Conservation (phyloP, 2,329 filamentous ascomycete species). For the Plectosphaerella sp. region DNA sequence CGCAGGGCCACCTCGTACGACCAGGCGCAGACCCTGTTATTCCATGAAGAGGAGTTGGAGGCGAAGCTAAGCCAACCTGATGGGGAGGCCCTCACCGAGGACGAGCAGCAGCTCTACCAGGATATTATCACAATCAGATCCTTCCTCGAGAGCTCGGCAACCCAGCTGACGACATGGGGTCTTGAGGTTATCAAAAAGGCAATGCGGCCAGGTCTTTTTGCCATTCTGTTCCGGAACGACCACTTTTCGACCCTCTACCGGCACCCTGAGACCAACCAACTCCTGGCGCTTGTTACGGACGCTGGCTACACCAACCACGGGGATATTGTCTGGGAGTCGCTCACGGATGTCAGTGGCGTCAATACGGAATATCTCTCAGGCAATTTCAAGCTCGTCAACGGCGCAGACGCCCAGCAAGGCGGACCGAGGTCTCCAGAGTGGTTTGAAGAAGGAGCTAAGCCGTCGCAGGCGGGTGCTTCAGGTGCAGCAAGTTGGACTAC, state of each 20-base stretch:
- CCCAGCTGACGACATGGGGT: constrained; percentile 81
- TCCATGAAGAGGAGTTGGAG: constrained; percentile 84
- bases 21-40: constrained; percentile 84
- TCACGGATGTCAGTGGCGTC: constrained; percentile 83
- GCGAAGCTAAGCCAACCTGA: constrained; percentile 58
- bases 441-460: background rate
- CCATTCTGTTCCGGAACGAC: constrained; percentile 93
- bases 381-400: constrained; percentile 82
- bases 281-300: constrained; percentile 87
- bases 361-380: constrained; percentile 81
- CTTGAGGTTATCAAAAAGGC: constrained; percentile 68
- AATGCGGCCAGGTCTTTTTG: constrained; percentile 72
- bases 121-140: constrained; percentile 81
- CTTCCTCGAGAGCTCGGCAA: constrained; percentile 76
- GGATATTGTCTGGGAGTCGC: constrained; percentile 93
- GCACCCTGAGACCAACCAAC: constrained; percentile 69
- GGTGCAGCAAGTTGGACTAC: too few species aligned
- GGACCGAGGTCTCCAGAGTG: background rate
- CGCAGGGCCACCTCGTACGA: constrained; percentile 82
- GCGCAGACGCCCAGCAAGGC: constrained; percentile 23
- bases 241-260: constrained; percentile 95
- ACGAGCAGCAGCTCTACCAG: constrained; percentile 76
- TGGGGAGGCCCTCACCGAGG: constrained; percentile 55
- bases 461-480: background rate
- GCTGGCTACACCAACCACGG: constrained; percentile 83